Evolutionary conservation across 2,329 filamentous ascomycete genomes (phyloP).

Genomic region (Colletotrichum sp.): DNA sequence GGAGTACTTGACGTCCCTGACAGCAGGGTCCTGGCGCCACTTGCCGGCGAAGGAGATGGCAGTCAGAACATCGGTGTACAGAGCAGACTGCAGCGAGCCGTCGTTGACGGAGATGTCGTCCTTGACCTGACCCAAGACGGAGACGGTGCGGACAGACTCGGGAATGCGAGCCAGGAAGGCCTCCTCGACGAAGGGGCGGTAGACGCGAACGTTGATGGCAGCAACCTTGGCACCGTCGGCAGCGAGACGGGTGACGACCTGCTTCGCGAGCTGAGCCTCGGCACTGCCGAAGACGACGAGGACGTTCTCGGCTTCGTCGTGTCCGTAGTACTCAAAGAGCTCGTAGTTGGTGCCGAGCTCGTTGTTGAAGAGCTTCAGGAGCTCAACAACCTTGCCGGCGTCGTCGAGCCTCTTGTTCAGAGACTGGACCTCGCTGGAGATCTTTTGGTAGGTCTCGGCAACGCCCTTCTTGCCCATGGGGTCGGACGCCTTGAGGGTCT

Average conservation of each 20-base stretch:
- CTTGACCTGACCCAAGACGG: constrained; percentile 87
- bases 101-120: constrained; percentile 77
- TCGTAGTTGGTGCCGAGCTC: constrained; percentile 94
- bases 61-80: constrained; percentile 92
- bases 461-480: constrained; percentile 75
- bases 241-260: constrained; percentile 77
- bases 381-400: constrained; percentile 71
- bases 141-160: constrained; percentile 74
- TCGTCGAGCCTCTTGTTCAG: constrained; percentile 74
- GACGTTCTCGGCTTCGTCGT: constrained; percentile 78
- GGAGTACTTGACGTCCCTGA: constrained; percentile 90
- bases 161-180: constrained; percentile 87
- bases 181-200: constrained; percentile 94
- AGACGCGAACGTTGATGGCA: constrained; percentile 89
- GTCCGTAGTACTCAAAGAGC: constrained; percentile 92
- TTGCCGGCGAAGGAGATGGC: constrained; percentile 79
- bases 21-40: constrained; percentile 65
- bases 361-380: constrained; percentile 80
- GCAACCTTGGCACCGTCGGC: constrained; percentile 80
- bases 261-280: constrained; percentile 84
- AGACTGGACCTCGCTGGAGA: constrained; percentile 65
- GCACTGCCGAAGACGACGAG: constrained; percentile 92
- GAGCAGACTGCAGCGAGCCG: constrained; percentile 76
- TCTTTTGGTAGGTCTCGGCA: constrained; percentile 69
- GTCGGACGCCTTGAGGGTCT: constrained; percentile 83